Evolutionary conservation across 2,329 filamentous ascomycete genomes (phyloP), one percentile per base, ranked within the genome.

Genomic region (Paraconiothyrium sp.): DNA sequence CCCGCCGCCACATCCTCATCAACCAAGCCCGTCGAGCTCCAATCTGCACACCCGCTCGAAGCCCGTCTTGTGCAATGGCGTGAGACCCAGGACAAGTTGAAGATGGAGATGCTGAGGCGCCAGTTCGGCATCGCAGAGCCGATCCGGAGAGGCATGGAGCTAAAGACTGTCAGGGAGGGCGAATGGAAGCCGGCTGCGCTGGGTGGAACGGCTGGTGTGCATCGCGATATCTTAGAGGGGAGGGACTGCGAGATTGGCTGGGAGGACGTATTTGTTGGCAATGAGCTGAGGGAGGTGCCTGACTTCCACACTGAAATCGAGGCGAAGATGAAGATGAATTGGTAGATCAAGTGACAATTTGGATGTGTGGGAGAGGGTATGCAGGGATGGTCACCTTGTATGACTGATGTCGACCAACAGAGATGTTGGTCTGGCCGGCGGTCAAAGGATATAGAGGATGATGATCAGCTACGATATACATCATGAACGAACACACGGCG

Each of bases 231-330:
- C 66, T 82, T 99, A 74, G 86, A 85, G 63, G 94, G 93, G 4
- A 84, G 89, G 74, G 95, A 98, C 78, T 82, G 86, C 32, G 90
- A 87, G 72, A 84, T 97, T 70, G 88, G 85, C 9, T 99, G 95
- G 95, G 95, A 99, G 85, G 95, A 98, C 83, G 89, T 99, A 22
- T 98, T 90, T 77, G 88, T 86, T 22, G 92, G 84, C 62, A 90
- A 92, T 70, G 92, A 94, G 80, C 86, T 88, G 77, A 86, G 89
- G 72, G 86, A 87, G 63, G 83, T 88, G 46, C 87, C 90, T 27
- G 88, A 90, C 57, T 89, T 97, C 81, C 93, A 97, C 72, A 90
- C 92, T 60, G 94, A 98, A 87, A 93, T 97, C 89, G 94, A 97
- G 88, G 87, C 88, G 80, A 92, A 93, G 86, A 84, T 97, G 80